Evolutionary conservation across 2,329 filamentous ascomycete species (phyloP).

Genomic region (Lecanosticta acicola): DNA sequence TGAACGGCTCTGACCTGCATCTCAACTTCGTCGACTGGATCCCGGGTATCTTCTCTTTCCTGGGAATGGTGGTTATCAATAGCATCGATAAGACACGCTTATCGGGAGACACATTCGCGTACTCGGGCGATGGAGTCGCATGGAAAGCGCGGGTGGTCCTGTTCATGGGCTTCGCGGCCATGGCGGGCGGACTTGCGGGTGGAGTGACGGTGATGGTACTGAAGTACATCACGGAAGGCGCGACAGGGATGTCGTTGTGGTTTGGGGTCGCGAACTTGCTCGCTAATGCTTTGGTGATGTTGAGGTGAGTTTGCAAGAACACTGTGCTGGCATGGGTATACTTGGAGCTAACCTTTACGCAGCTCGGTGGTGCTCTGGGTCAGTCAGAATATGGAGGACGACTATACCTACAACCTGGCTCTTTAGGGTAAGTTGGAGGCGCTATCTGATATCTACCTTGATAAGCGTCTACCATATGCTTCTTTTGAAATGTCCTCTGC

Average conservation of each 20-base stretch:
- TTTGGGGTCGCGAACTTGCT: slow-evolving; percentile 63
- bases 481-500: no score
- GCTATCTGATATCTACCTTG: background rate
- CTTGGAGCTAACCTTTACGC: slow-evolving; percentile 26
- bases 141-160: slow-evolving; percentile 65
- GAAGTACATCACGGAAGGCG: slow-evolving; percentile 59
- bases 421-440: slow-evolving; percentile 41
- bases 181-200: slow-evolving; percentile 62
- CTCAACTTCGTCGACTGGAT: slow-evolving; percentile 69
- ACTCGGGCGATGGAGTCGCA: slow-evolving; percentile 58
- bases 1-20: slow-evolving; percentile 55
- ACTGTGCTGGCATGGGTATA: background rate
- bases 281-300: slow-evolving; percentile 60
- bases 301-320: slow-evolving; percentile 49
- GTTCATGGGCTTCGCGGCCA: slow-evolving; percentile 63
- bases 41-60: slow-evolving; percentile 61
- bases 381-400: slow-evolving; percentile 67
- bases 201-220: slow-evolving; percentile 62
- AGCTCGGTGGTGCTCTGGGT: slow-evolving; percentile 63
- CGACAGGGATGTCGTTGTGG: slow-evolving; percentile 58
- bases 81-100: slow-evolving; percentile 63
- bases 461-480: background rate
- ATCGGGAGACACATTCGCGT: slow-evolving; percentile 59
- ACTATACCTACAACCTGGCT: slow-evolving; percentile 64
- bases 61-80: slow-evolving; percentile 69